Conservation (phyloP, 257 asterid genomes). For the Phtheirospermum japonicum region DNA sequence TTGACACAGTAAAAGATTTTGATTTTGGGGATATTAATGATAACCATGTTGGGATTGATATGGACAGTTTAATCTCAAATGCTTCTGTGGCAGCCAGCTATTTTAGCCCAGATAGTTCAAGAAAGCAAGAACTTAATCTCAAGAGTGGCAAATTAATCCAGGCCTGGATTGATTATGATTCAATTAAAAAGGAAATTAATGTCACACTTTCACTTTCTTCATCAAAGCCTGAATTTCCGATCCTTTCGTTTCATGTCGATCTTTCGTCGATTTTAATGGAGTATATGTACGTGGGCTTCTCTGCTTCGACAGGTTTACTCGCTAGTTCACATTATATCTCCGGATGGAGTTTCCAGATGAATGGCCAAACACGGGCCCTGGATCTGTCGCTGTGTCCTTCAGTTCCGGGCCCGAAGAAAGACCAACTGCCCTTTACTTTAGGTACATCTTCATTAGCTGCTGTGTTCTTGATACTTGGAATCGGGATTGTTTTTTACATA, state of each 20-base stretch:
- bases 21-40: constrained; percentile 56
- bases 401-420: constrained; percentile 33
- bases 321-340: constrained; percentile 64
- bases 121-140: constrained; percentile 36
- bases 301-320: constrained; percentile 76
- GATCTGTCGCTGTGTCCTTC: constrained; percentile 53
- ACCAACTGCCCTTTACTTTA: constrained; percentile 26
- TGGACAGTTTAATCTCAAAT: constrained; percentile 50
- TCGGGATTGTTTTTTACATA: constrained; percentile 27
- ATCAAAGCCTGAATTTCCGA: constrained; percentile 46
- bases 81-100: constrained; percentile 51
- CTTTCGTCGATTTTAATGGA: constrained; percentile 52
- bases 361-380: constrained; percentile 50
- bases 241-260: constrained; percentile 52
- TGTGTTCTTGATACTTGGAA: constrained; percentile 30
- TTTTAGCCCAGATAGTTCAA: constrained; percentile 30
- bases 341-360: constrained; percentile 77
- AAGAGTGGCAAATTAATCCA: constrained; percentile 50
- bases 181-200: constrained; percentile 32
- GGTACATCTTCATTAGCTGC: constrained; percentile 37
- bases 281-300: constrained; percentile 73
- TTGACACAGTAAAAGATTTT: constrained; percentile 54
- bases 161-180: constrained; percentile 74
- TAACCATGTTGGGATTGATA: constrained; percentile 73
- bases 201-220: constrained; percentile 60